Percentiles rank a stretch among this genome's conserved stretches.
phyloP scores from a whole-genome alignment of 2,329 filamentous ascomycete species.

The Cordyceps cicadae region DNA sequence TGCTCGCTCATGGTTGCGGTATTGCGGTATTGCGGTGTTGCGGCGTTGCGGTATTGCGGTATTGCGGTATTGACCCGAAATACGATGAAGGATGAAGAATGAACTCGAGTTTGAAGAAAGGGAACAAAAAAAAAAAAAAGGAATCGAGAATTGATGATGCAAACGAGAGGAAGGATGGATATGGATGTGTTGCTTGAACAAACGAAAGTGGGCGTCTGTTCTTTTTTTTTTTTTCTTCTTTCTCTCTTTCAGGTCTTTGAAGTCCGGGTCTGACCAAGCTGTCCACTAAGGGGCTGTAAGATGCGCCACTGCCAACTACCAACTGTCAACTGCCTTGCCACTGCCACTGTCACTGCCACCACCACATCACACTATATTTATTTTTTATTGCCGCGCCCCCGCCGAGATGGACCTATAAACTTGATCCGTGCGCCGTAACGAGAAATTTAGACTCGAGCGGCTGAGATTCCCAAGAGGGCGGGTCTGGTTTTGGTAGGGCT shows the following conservation, averaged over 20 bases:
- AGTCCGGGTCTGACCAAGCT: not conserved
- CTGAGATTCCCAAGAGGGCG: not conserved
- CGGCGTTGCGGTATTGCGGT: not conserved
- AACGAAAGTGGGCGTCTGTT: not conserved
- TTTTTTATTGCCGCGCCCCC: not conserved
- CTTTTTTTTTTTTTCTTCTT: not conserved
- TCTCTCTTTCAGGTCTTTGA: not conserved
- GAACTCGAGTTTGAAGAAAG: not conserved
- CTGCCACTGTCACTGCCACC: no score
- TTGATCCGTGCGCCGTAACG: not conserved
- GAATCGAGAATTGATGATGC: not conserved
- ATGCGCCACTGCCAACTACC: not conserved
- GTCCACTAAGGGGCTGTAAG: not conserved
- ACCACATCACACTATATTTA: no score
- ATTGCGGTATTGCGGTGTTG: not conserved
- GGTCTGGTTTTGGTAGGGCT: slow-evolving; percentile 1
- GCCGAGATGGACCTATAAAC: not conserved
- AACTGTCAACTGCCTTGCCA: not conserved
- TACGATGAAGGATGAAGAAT: not conserved
- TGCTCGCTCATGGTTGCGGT: not conserved
- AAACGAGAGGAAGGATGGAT: not conserved
- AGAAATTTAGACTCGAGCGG: slow-evolving; percentile 3
- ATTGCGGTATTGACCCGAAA: not conserved
- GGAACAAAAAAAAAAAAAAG: not conserved
- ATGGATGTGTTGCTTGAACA: not conserved